Conservation (phyloP, 2,329 filamentous ascomycete genomes). For the Paradendryphiella salina region DNA sequence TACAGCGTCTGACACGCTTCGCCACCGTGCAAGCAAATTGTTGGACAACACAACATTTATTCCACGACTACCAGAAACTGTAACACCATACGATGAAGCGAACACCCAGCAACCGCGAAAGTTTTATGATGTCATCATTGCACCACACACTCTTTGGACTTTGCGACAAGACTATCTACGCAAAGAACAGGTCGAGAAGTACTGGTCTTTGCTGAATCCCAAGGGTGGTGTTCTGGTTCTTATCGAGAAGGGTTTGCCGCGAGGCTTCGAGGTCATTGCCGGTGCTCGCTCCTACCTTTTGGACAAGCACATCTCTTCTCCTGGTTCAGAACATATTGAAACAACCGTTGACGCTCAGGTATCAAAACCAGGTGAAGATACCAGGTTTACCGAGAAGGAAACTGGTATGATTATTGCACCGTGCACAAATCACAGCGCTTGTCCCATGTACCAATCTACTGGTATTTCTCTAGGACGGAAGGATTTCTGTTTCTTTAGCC, state of each 20-base stretch:
- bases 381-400: constrained; percentile 52
- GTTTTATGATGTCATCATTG: constrained; percentile 85
- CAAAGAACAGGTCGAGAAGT: constrained; percentile 78
- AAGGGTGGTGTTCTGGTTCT: constrained; percentile 85
- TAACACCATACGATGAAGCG: constrained; percentile 61
- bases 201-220: constrained; percentile 84
- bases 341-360: constrained; percentile 45
- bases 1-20: constrained; percentile 72
- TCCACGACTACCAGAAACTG: constrained; percentile 84
- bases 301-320: constrained; percentile 71
- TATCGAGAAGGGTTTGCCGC: constrained; percentile 86
- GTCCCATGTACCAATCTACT: constrained; percentile 81
- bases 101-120: constrained; percentile 61
- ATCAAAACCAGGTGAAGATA: constrained; percentile 45
- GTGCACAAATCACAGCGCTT: constrained; percentile 86
- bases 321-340: constrained; percentile 54
- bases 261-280: constrained; percentile 90
- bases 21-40: constrained; percentile 73
- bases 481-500: constrained; percentile 88
- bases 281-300: constrained; percentile 80
- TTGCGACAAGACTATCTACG: constrained; percentile 75
- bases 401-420: constrained; percentile 64
- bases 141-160: constrained; percentile 78
- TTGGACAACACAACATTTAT: constrained; percentile 90
- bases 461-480: constrained; percentile 75